A percentile compares a stretch with the other conserved stretches of the same genome.
phyloP scores from a whole-genome alignment of 768 basidiomycete species.

The Psilocybe subaeruginosa region DNA sequence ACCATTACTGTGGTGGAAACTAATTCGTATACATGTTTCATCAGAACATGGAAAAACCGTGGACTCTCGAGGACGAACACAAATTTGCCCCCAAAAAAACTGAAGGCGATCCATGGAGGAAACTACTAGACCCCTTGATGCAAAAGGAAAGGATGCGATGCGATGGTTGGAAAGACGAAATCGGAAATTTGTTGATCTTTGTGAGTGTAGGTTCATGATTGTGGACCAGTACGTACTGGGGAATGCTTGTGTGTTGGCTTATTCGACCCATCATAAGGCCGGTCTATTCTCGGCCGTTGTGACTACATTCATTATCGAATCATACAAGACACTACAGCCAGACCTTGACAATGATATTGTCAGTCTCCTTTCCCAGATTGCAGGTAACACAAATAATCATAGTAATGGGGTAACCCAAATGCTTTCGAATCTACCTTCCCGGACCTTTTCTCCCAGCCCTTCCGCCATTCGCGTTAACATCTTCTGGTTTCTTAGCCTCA shows the following conservation, averaged over 20 bases:
- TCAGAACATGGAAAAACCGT: background rate
- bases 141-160: background rate
- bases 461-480: constrained; percentile 17
- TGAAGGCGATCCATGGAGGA: constrained; percentile 1
- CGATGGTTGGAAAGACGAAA: constrained; percentile 6
- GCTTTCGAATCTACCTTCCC: background rate
- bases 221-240: too few species aligned
- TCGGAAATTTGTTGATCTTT: constrained; percentile 3
- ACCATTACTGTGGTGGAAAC: too few species aligned
- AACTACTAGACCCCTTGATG: background rate
- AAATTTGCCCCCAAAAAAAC: background rate
- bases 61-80: background rate
- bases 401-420: background rate
- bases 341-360: constrained; percentile 1
- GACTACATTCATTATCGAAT: background rate
- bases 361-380: background rate
- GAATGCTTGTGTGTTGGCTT: background rate
- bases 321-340: background rate
- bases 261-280: background rate
- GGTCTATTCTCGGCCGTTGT: constrained; percentile 3
- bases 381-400: background rate
- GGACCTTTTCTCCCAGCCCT: background rate
- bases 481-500: constrained; percentile 1
- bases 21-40: background rate
- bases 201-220: background rate